Evolutionary conservation across 176 grass and related monocot species (phyloP).

Genomic region (Oryza punctata): DNA sequence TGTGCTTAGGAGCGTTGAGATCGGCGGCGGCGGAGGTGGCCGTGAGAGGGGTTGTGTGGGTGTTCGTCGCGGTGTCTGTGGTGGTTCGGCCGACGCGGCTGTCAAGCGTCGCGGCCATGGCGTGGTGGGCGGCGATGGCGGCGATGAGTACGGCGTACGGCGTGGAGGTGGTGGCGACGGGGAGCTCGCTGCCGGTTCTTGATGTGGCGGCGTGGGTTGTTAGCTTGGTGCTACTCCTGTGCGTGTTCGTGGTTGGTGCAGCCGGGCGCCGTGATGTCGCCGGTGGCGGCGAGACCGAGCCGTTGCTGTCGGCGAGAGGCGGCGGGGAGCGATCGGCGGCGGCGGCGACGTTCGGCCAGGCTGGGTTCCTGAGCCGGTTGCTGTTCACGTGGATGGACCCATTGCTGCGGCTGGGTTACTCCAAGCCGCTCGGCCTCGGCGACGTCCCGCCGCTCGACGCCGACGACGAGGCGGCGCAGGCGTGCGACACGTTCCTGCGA

Average conservation of each 20-base stretch:
- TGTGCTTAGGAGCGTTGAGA: conserved; percentile 30
- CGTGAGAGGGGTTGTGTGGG: conserved; percentile 50
- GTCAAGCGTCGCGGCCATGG: conserved; percentile 17
- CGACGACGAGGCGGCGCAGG: conserved; percentile 64
- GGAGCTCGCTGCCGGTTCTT: conserved; percentile 28
- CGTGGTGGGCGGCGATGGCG: conserved; percentile 59
- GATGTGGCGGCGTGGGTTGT: conserved; percentile 51
- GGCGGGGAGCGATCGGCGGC: background rate
- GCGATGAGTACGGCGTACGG: conserved; percentile 44
- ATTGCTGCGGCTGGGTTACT: conserved; percentile 61
- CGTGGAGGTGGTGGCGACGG: conserved; percentile 36
- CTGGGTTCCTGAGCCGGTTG: conserved; percentile 56
- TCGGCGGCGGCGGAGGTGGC: background rate
- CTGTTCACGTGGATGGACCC: conserved; percentile 77
- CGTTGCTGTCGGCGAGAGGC: conserved; percentile 38
- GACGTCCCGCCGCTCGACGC: conserved; percentile 69
- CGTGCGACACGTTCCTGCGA: conserved; percentile 46
- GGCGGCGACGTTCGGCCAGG: conserved; percentile 42
- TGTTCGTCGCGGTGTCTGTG: conserved; percentile 49
- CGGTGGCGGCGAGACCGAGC: conserved; percentile 24
- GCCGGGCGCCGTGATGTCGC: background rate
- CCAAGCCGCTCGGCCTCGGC: conserved; percentile 56
- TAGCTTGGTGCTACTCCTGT: conserved; percentile 44
- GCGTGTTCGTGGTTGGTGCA: conserved; percentile 30
- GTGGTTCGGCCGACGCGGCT: conserved; percentile 42